Base-by-base conservation (phyloP, 1,284 basidiomycete species). In the Ustilago shanxiensis region DNA sequence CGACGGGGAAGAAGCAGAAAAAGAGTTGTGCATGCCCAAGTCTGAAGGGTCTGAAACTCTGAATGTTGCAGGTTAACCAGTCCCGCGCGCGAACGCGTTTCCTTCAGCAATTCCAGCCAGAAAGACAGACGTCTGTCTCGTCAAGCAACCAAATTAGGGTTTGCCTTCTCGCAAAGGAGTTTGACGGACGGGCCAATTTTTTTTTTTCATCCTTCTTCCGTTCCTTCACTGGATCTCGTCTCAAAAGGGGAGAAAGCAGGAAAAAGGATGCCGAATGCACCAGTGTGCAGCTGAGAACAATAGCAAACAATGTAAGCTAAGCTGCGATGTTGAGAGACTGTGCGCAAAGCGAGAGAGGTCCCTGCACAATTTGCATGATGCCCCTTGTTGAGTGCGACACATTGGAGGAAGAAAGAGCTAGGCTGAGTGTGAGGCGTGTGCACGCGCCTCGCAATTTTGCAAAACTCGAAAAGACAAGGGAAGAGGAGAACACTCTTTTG, bases 181-280 rank as follows among this genome's bases (percentile, higher is more conserved):
- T 6, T 14, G 26, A 31, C 26, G 26, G n/a, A 51, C 49, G 49
- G 49, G 49, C 24, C 49, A 51, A 37, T 37, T 37, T 14, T 14
- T 14, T 37, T 37, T 14, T 37, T 37, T 37, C 14, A 11, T 33
- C 31, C 11, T 33, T 33, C 11, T 33, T 33, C 31, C 5, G 31
- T 7, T 33, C 31, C 11, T 5, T 7, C 31, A 11, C 31, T 11
- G 11, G 31, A 33, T 33, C 31, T 5, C 31, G 11, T 33, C 31
- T 33, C 31, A 33, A 33, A 33, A 11, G 31, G 31, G 44, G 18
- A n/a, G n/a, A n/a, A n/a, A n/a, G n/a, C n/a, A n/a, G n/a, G n/a
- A n/a, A n/a, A n/a, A n/a, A n/a, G n/a, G n/a, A n/a, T n/a, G 44
- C 44, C 22, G 44, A n/a, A 45, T 45, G 44, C 18, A 45, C 44